Conservation (phyloP, 768 basidiomycete genomes). For the Trametes cubensis region DNA sequence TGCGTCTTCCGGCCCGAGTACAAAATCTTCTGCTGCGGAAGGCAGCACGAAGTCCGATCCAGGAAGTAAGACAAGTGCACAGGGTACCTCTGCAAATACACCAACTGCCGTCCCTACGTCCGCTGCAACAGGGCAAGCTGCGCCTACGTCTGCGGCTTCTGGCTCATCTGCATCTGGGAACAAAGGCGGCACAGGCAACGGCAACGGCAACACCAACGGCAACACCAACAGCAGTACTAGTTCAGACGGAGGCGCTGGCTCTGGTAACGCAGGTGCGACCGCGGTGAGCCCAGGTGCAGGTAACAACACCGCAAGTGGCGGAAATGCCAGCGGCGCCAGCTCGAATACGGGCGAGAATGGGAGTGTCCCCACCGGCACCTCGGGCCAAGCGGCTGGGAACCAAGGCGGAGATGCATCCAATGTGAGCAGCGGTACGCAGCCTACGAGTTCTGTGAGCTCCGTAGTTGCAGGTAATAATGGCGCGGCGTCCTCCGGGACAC, state of each 20-base stretch:
- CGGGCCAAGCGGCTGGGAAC: neutral
- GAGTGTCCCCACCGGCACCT: neutral
- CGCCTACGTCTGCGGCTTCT: neutral
- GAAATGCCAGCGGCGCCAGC: neutral
- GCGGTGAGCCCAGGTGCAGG: neutral
- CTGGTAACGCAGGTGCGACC: neutral
- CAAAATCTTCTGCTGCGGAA: neutral
- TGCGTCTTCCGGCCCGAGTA: neutral
- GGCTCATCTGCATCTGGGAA: neutral
- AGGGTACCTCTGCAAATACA: neutral
- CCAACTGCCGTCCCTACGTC: neutral
- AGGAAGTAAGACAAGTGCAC: neutral
- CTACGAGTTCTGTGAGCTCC: neutral
- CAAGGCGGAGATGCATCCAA: neutral
- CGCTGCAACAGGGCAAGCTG: neutral
- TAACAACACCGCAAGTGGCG: neutral
- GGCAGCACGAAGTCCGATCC: neutral
- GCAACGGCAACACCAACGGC: neutral
- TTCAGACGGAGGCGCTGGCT: neutral
- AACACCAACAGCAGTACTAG: neutral
- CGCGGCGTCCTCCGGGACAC: slow-evolving; percentile 2
- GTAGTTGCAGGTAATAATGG: slow-evolving; percentile 8
- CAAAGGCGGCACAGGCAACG: no score
- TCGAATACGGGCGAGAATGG: neutral
- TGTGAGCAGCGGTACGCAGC: neutral